These are phyloP conservation scores for Datisca glomerata DNA, from an alignment of 306 rosid species.

Conservation along the genomic window DNA sequence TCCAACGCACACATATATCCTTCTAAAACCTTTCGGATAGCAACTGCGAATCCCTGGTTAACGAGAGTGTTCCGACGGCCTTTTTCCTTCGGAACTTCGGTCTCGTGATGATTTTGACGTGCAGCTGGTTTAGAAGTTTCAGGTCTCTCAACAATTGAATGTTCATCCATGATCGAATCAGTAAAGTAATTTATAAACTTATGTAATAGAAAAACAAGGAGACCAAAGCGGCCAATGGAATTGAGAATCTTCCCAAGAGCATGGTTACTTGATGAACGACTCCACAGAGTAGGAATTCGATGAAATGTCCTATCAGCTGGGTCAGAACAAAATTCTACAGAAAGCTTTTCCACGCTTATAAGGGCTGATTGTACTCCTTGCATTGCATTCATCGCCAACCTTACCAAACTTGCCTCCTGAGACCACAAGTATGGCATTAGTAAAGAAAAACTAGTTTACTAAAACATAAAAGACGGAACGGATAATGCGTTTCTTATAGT, in stretches of 20 bases:
- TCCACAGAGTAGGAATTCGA: slow-evolving; percentile 58
- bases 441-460: not conserved
- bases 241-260: slow-evolving; percentile 58
- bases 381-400: slow-evolving; percentile 65
- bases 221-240: slow-evolving; percentile 52
- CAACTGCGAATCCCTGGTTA: slow-evolving; percentile 85
- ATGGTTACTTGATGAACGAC: slow-evolving; percentile 62
- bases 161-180: slow-evolving; percentile 13
- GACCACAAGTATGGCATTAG: slow-evolving; percentile 1
- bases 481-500: not conserved
- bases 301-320: slow-evolving; percentile 65
- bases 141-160: slow-evolving; percentile 1
- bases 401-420: slow-evolving; percentile 77
- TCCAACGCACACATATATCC: slow-evolving; percentile 57
- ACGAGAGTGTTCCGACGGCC: slow-evolving; percentile 45
- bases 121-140: slow-evolving; percentile 8
- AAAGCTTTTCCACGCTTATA: slow-evolving; percentile 38
- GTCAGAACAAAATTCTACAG: slow-evolving; percentile 43
- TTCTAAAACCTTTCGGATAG: slow-evolving; percentile 72
- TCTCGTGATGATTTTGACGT: slow-evolving; percentile 18
- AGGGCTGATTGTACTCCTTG: slow-evolving; percentile 68
- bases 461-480: not conserved
- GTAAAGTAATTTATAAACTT: slow-evolving; percentile 49
- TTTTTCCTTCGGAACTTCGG: slow-evolving; percentile 11
- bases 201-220: slow-evolving; percentile 53